Percentiles rank a stretch among this genome's conserved stretches.
Conservation (phyloP, 768 basidiomycete species). For the Mycena chlorophos region DNA sequence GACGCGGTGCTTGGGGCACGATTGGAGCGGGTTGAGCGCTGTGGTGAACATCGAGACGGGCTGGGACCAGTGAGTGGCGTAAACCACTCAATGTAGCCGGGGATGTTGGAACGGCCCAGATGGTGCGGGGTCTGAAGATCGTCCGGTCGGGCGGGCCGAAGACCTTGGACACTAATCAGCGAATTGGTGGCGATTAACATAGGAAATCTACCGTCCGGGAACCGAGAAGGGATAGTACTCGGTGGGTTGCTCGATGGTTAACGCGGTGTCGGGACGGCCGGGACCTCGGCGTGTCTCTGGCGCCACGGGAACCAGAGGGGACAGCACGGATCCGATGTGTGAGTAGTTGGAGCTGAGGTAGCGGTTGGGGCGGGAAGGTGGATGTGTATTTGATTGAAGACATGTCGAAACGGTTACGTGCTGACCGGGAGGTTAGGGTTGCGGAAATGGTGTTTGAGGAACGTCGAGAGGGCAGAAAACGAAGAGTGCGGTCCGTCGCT, state of each 20-base stretch:
- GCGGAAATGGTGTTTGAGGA: neutral
- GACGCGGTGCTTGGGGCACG: constrained; percentile 18
- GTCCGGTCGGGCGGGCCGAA: constrained; percentile 25
- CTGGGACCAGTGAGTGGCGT: constrained; percentile 20
- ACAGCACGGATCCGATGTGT: neutral
- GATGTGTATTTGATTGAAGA: constrained; percentile 6
- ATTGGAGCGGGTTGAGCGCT: constrained; percentile 12
- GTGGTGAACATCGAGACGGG: constrained; percentile 15
- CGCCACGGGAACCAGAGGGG: neutral
- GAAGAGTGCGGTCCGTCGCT: neutral
- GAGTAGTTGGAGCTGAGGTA: neutral
- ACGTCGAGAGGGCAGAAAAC: constrained; percentile 5
- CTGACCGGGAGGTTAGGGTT: neutral
- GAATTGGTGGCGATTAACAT: neutral
- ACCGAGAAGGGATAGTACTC: neutral
- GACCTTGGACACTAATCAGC: constrained; percentile 6
- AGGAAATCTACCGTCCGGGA: neutral
- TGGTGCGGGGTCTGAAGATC: constrained; percentile 19
- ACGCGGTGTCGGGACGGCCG: constrained; percentile 9
- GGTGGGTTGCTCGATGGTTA: constrained; percentile 1
- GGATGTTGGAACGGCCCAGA: constrained; percentile 14
- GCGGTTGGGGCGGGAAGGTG: constrained; percentile 5
- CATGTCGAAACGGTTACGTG: constrained; percentile 5
- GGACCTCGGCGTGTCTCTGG: constrained; percentile 12
- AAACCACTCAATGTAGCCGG: constrained; percentile 28